Evolutionary conservation across 2,329 filamentous ascomycete genomes (phyloP).

Genomic region (Apiospora pterosperma): DNA sequence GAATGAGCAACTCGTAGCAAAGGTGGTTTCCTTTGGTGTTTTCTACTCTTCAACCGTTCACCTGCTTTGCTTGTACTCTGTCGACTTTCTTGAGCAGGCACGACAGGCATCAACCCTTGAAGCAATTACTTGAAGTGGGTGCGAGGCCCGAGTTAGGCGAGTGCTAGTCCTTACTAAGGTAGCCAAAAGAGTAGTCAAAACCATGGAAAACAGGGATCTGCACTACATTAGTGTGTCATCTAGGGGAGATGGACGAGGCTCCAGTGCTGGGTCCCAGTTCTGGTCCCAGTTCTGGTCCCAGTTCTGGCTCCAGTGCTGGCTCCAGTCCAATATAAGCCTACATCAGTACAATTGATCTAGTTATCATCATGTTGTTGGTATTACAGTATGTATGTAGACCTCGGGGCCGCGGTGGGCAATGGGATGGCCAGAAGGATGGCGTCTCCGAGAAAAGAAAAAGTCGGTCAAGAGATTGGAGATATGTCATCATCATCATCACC

Average conservation of each 20-base stretch:
- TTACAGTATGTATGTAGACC: too few relatives aligned
- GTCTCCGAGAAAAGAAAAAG: neutral
- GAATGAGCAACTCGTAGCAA: too few relatives aligned
- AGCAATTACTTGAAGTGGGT: neutral
- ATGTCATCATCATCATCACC: neutral
- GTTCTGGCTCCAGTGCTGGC: neutral
- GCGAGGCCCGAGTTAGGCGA: neutral
- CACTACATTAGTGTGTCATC: neutral
- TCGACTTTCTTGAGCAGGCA: neutral
- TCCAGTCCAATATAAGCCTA: neutral
- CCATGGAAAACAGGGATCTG: slow-evolving; percentile 1
- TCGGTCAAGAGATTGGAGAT: neutral
- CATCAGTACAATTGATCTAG: too few relatives aligned
- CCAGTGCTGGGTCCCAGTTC: neutral
- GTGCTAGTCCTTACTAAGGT: too few relatives aligned
- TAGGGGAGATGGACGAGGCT: neutral
- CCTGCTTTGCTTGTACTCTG: neutral
- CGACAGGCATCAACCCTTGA: neutral
- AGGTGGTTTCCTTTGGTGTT: neutral
- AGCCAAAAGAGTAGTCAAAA: neutral
- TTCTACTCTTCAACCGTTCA: neutral
- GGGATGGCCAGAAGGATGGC: too few relatives aligned
- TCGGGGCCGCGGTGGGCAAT: neutral
- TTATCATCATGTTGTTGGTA: too few relatives aligned
- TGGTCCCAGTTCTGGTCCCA: neutral